phyloP scores from a whole-genome alignment of 2,329 filamentous ascomycete species.

The Penicillium sp. region DNA sequence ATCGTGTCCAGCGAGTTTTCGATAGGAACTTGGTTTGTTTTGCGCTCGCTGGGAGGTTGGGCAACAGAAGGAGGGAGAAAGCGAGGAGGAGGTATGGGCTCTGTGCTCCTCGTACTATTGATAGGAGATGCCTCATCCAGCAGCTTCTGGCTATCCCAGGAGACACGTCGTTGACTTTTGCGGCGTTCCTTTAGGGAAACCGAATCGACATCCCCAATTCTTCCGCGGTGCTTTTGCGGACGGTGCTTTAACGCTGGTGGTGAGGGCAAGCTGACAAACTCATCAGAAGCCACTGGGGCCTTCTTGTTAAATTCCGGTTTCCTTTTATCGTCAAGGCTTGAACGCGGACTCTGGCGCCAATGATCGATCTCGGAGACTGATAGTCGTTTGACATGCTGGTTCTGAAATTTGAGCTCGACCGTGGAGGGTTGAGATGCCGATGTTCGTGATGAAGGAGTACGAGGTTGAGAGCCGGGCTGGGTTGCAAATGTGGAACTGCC shows the following conservation, averaged over 20 bases:
- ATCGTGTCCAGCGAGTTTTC: conserved; percentile 12
- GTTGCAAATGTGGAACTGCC: conserved; percentile 10
- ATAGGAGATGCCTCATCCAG: conserved; percentile 29
- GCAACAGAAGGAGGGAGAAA: conserved; percentile 15
- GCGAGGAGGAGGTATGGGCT: not conserved
- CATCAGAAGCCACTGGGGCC: conserved; percentile 31
- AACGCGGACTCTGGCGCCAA: conserved; percentile 36
- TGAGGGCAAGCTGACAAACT: conserved; percentile 34
- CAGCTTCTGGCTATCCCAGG: conserved; percentile 41
- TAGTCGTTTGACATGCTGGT: conserved; percentile 42
- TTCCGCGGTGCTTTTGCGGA: conserved; percentile 40
- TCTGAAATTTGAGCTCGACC: conserved; percentile 40
- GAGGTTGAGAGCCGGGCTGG: conserved; percentile 17
- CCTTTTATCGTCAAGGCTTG: conserved; percentile 35
- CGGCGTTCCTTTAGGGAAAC: conserved; percentile 20
- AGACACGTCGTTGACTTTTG: conserved; percentile 37
- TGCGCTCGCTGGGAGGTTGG: conserved; percentile 23
- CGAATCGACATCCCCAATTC: conserved; percentile 26
- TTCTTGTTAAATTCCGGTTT: conserved; percentile 36
- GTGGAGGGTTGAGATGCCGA: conserved; percentile 30
- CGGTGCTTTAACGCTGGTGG: conserved; percentile 44
- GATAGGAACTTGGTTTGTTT: conserved; percentile 15
- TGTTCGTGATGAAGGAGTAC: conserved; percentile 33
- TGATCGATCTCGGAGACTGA: conserved; percentile 41
- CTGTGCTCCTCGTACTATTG: conserved; percentile 13